Evolutionary conservation across 805 yeast species (phyloP).

Genomic region (Kodamaea laetipori): DNA sequence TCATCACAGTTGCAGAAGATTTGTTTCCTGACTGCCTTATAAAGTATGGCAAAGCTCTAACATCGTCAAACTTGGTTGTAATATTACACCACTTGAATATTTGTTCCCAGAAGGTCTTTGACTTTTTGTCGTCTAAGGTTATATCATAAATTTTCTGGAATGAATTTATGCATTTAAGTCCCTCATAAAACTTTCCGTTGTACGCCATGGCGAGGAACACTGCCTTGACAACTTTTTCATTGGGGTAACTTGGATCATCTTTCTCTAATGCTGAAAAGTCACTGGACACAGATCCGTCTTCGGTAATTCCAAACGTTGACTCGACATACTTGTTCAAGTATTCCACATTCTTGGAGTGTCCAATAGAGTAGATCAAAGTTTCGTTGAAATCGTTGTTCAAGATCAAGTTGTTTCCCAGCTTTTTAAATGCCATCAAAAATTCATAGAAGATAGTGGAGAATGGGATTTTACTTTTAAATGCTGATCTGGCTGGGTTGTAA

Average conservation of each 20-base stretch:
- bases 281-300: slow-evolving; percentile 23
- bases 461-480: slow-evolving; percentile 19
- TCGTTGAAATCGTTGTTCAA: slow-evolving; percentile 26
- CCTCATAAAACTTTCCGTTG: slow-evolving; percentile 32
- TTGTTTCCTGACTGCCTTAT: slow-evolving; percentile 19
- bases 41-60: slow-evolving; percentile 29
- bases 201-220: slow-evolving; percentile 35
- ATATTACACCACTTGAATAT: slow-evolving; percentile 41
- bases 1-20: slow-evolving; percentile 7
- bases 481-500: slow-evolving; percentile 24
- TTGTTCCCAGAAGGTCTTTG: slow-evolving; percentile 38
- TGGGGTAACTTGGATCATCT: slow-evolving; percentile 28
- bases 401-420: slow-evolving; percentile 9
- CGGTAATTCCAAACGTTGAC: slow-evolving; percentile 34
- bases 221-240: slow-evolving; percentile 27
- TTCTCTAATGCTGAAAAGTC: slow-evolving; percentile 3
- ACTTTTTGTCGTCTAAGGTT: slow-evolving; percentile 18
- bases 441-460: slow-evolving; percentile 30
- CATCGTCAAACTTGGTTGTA: slow-evolving; percentile 32
- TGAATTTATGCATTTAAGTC: slow-evolving; percentile 37
- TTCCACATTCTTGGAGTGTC: slow-evolving; percentile 25
- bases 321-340: slow-evolving; percentile 29
- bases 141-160: slow-evolving; percentile 35
- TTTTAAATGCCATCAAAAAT: slow-evolving; percentile 18
- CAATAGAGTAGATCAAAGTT: slow-evolving; percentile 37